A percentile compares a stretch with the other conserved stretches of the same genome.
Evolutionary conservation across 257 asterid genomes (phyloP).

Genomic region (Solanum gracilifrons): DNA sequence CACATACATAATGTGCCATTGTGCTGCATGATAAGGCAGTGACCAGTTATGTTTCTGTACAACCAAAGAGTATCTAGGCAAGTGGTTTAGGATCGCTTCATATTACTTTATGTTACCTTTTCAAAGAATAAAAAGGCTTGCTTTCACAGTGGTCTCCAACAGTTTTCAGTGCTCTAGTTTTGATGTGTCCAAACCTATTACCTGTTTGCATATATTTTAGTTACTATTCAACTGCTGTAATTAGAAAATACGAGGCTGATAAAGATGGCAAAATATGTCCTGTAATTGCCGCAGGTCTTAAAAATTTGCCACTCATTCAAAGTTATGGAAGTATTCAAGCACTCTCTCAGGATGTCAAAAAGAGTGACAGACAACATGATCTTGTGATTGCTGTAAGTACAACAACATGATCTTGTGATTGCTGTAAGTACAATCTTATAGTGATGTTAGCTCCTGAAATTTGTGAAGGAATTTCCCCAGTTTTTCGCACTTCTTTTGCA

Average conservation of each 20-base stretch:
- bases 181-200: not conserved
- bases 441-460: not conserved
- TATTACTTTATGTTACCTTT: not conserved
- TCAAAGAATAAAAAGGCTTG: not conserved
- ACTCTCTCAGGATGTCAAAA: constrained; percentile 40
- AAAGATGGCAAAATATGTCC: not conserved
- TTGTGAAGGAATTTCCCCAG: not conserved
- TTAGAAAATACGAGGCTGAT: not conserved
- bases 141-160: not conserved
- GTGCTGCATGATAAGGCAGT: not conserved
- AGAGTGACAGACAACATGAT: constrained; percentile 70
- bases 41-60: not conserved
- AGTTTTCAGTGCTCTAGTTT: not conserved
- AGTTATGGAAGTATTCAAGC: constrained; percentile 65
- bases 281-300: constrained; percentile 35
- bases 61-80: too few species aligned
- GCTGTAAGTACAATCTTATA: constrained; percentile 54
- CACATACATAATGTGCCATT: not conserved
- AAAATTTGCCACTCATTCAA: constrained; percentile 55
- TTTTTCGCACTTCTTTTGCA: not conserved
- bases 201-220: not conserved
- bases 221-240: not conserved
- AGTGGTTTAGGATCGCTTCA: not conserved
- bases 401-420: constrained; percentile 63
- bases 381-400: constrained; percentile 82